phyloP scores from a whole-genome alignment of 129 eudicot genomes.

The Logfia minima region DNA sequence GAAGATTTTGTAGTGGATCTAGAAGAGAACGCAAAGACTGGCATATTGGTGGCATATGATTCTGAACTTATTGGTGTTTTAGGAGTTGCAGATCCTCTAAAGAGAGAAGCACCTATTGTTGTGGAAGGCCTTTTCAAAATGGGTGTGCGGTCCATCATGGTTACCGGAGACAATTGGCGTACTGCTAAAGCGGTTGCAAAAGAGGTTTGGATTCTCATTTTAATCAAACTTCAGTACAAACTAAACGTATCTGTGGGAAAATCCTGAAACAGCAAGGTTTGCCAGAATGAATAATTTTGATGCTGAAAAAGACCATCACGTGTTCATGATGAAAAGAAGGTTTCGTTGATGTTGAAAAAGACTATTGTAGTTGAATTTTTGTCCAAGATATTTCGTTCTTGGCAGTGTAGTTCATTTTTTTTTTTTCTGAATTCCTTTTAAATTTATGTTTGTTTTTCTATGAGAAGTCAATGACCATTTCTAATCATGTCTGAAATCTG shows the following conservation, averaged over 20 bases:
- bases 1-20: conserved; percentile 72
- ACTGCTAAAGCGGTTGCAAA: conserved; percentile 87
- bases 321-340: neutral
- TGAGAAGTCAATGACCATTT: neutral
- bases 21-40: conserved; percentile 85
- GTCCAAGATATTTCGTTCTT: neutral
- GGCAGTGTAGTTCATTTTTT: neutral
- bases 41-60: conserved; percentile 75
- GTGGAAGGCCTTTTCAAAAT: conserved; percentile 84
- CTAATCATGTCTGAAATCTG: neutral
- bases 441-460: neutral
- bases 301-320: neutral
- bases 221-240: neutral
- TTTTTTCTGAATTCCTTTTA: neutral
- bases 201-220: conserved; percentile 51
- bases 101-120: conserved; percentile 92
- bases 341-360: neutral
- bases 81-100: conserved; percentile 85
- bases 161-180: conserved; percentile 96
- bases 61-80: conserved; percentile 62
- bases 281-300: neutral
- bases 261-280: neutral
- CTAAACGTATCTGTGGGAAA: neutral
- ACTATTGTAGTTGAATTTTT: neutral
- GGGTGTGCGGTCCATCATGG: conserved; percentile 91